Conservation (phyloP, 805 yeast species). For the Zygoascus tannicola region DNA sequence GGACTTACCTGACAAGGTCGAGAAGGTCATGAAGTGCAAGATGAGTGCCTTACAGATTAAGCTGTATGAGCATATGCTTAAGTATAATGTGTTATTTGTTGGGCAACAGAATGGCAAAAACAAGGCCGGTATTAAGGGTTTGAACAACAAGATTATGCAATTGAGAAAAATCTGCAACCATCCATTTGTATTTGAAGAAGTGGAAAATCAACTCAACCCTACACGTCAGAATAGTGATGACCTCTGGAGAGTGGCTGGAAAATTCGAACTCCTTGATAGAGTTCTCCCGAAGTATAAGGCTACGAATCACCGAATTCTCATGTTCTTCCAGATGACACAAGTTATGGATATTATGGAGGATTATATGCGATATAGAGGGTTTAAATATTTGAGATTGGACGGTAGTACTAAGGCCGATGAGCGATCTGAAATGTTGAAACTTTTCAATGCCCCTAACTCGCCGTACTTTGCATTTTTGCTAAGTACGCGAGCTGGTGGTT, state of each 20-base stretch:
- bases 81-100: conserved; percentile 68
- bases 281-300: conserved; percentile 77
- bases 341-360: conserved; percentile 99
- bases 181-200: conserved; percentile 93
- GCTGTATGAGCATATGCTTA: conserved; percentile 85
- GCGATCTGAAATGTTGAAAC: conserved; percentile 68
- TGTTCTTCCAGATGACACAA: conserved; percentile 97
- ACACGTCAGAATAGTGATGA: conserved; percentile 55
- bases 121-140: conserved; percentile 51
- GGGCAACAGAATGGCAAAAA: conserved; percentile 40
- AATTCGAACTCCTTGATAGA: conserved; percentile 83
- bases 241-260: conserved; percentile 92
- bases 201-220: conserved; percentile 76
- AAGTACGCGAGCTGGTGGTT: conserved; percentile 96
- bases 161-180: conserved; percentile 93
- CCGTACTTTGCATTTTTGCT: conserved; percentile 82
- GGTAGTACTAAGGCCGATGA: conserved; percentile 96
- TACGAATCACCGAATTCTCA: conserved; percentile 83
- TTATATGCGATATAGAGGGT: conserved; percentile 57
- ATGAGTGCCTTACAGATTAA: conserved; percentile 77
- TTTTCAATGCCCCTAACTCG: conserved; percentile 75
- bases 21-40: conserved; percentile 88
- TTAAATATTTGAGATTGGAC: conserved; percentile 83
- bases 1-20: conserved; percentile 91
- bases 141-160: conserved; percentile 94